Base-by-base conservation (phyloP, 2,329 filamentous ascomycete genomes). In the Thielaviopsis punctulata region DNA sequence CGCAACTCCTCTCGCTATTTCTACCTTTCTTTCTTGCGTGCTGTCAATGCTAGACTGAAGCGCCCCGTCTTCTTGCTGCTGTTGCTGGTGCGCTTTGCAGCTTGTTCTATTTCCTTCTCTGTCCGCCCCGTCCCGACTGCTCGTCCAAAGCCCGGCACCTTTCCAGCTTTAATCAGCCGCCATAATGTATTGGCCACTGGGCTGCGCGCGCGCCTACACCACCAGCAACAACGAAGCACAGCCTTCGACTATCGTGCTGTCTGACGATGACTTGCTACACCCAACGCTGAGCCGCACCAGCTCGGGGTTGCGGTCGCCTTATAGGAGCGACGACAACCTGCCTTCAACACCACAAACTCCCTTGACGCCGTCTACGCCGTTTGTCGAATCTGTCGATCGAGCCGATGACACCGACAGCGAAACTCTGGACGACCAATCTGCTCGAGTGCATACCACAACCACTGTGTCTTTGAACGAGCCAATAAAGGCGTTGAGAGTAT, bases 131-230 rank as follows among this genome's bases (percentile, higher is more conserved):
- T 39, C 21, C 25, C 10, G 25, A n/a, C 22, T 12, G 45, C 3
- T 23, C 10, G 22, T 24, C 21, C 24, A 22, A 3, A n/a, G 23
- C 2, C 6, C 21, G 13, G 21, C n/a, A 19, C 6, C 8, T 27
- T 24, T 45, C 21, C 27, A 36, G 13, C 13, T 36, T 6, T 36
- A 36, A 15, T 9, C 30, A 36, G 44, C 44, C 27, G 18, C 36
- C 44, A 43, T 15, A 12, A 93, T 92, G 86, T 93, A 93, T 75
- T 93, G 86, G 86, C 86, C 86, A 62, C 78, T 88, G 66, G 86
- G 84, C 66, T 85, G 85, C 64, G 85, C 86, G 63, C 80, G 82
- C 65, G 80, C 89, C 65, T 90, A 86, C 71, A 82, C 85, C 63
- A 84, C 84, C 60, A 84, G 75, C 69, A 85, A 79, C 68, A 77